Evolutionary conservation across 2,329 filamentous ascomycete species (phyloP), one percentile per base, ranked within the genome.

Genomic region (Trichoderma guizhouense): DNA sequence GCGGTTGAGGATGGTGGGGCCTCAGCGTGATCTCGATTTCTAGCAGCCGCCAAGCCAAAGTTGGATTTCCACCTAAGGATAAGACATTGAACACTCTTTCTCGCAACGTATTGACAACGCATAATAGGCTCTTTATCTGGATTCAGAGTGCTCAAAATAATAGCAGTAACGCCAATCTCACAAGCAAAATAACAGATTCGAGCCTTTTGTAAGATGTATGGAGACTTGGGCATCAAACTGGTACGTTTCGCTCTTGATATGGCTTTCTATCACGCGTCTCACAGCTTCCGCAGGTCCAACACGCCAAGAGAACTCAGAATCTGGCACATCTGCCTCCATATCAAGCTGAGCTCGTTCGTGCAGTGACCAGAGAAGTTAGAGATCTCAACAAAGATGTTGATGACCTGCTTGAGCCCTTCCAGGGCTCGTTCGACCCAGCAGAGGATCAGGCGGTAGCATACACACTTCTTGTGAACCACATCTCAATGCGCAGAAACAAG

Each of bases 401-500:
- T 51, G 88, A 89, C 70, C 89, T 97, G 32, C 88, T 98, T 36
- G 92, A 93, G 71, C 93, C 93, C 0, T 96, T 95, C 80, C 89
- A 92, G 74, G 92, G 92, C 73, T 91, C 91, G 0, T 98, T 98
- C 84, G 91, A 97, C 76, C 95, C 94, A 0, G 89, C 91, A 18
- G 88, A 91, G 12, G 91, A 98, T 77, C 93, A 94, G 58, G 93
- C 93, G 11, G 92, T 92, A 36, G 95, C 95, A 3, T 97, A 94
- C 79, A 93, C 93, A 2, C 86, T 99, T 28, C 89, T 99, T 26
- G 95, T 98, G 73, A 93, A 98, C 80, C 95, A 99, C 80, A 85
- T 99, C 12, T 94, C 93, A 76, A 98, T 98, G 92, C 91, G 96
- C 63, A 89, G 96, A 70, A 97, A 99, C 82, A 99, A 99, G 82